These are phyloP conservation scores for Microbotryum saponariae DNA, from an alignment of 1,284 basidiomycete genomes.

Conservation along the genomic window DNA sequence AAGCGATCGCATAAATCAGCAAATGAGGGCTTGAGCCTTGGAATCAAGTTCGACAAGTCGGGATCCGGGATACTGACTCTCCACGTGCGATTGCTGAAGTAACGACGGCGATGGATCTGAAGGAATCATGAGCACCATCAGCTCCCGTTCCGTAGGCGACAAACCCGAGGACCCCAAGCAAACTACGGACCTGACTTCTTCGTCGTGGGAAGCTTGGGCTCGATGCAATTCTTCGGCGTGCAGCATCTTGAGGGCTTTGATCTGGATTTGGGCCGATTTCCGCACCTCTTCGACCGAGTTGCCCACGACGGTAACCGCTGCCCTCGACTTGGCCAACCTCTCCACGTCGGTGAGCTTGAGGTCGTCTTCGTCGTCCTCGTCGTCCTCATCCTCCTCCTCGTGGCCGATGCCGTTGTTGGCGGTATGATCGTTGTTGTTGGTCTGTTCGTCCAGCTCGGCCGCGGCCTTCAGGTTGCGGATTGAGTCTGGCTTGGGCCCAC, in stretches of 20 bases:
- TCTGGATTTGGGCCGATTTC: conserved; percentile 20
- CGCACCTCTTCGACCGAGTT: conserved; percentile 26
- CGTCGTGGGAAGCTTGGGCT: conserved; percentile 28
- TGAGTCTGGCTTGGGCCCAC: no score
- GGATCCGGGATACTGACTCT: conserved; percentile 16
- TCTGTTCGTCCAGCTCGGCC: background rate
- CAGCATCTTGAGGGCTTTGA: conserved; percentile 29
- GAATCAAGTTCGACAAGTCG: background rate
- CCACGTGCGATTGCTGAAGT: conserved; percentile 31
- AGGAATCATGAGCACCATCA: background rate
- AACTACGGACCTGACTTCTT: conserved; percentile 27
- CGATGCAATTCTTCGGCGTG: conserved; percentile 29
- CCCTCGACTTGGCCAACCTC: background rate
- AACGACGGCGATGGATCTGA: conserved; percentile 30
- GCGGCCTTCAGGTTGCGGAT: background rate
- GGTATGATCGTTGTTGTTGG: background rate
- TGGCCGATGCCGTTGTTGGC: background rate
- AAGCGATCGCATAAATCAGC: background rate
- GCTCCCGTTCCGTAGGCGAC: no score
- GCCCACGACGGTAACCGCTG: conserved; percentile 13
- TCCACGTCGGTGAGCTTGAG: no score
- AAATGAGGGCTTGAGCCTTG: background rate
- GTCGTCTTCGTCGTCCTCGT: no score
- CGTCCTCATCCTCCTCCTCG: background rate
- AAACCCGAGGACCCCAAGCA: background rate